Percentiles rank a stretch among this genome's conserved stretches.
These are phyloP conservation scores for Salinomyces thailandicus DNA, from an alignment of 2,329 filamentous ascomycete species.

Conservation along the genomic window DNA sequence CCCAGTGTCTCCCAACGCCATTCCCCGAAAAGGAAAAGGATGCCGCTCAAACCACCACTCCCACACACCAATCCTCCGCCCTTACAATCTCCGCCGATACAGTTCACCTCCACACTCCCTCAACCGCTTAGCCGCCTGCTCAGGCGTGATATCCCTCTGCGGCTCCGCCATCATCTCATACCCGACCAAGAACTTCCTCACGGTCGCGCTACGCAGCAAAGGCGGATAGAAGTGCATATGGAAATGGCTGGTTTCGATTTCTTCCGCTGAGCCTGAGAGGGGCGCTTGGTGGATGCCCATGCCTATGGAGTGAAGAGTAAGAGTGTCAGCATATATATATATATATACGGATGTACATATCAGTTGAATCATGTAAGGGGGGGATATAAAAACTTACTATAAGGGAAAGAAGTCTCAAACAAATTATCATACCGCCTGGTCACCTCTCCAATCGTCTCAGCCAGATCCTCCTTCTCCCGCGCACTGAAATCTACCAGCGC, in stretches of 20 bases:
- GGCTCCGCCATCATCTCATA: constrained; percentile 96
- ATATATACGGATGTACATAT: no score
- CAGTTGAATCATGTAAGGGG: not conserved
- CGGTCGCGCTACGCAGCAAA: constrained; percentile 79
- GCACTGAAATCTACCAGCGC: constrained; percentile 71
- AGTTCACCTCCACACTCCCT: constrained; percentile 68
- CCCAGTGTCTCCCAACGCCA: no score
- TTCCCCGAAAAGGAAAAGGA: no score
- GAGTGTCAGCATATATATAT: no score
- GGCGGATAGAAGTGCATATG: constrained; percentile 98
- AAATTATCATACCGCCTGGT: constrained; percentile 91
- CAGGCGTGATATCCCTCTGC: constrained; percentile 95
- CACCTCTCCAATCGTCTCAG: constrained; percentile 77
- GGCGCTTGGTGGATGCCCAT: constrained; percentile 96
- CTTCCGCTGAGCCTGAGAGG: constrained; percentile 66
- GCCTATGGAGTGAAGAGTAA: constrained; percentile 40
- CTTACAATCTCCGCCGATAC: constrained; percentile 51
- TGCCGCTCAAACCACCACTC: no score
- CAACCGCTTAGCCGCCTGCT: constrained; percentile 76
- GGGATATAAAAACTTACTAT: constrained; percentile 55
- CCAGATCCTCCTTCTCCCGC: constrained; percentile 61
- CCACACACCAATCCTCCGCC: no score
- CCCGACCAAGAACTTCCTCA: constrained; percentile 91
- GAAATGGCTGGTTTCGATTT: constrained; percentile 79
- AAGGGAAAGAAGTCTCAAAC: constrained; percentile 93